phyloP scores from a whole-genome alignment of 768 basidiomycete genomes.

The Sutorius australiensis region DNA sequence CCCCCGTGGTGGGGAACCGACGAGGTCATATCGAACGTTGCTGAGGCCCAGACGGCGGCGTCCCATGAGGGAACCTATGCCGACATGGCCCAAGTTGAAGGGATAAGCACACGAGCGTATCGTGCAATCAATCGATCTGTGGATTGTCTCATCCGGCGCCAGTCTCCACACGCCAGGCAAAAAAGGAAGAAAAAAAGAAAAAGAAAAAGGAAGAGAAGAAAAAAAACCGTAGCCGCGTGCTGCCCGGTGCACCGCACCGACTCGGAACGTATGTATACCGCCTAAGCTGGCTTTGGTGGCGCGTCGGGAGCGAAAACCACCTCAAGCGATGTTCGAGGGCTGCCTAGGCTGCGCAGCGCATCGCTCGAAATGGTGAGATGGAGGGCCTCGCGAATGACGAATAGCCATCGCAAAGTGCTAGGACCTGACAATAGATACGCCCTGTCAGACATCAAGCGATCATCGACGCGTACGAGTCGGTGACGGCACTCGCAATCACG shows the following conservation, averaged over 20 bases:
- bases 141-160: not conserved
- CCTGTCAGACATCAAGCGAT: constrained; percentile 9
- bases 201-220: no score
- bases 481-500: constrained; percentile 4
- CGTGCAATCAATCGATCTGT: constrained; percentile 3
- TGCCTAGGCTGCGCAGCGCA: not conserved
- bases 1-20: not conserved
- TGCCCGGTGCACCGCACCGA: not conserved
- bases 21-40: not conserved
- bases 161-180: not conserved
- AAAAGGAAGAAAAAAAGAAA: no score
- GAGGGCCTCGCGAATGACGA: not conserved
- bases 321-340: constrained; percentile 2
- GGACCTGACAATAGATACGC: constrained; percentile 6
- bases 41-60: not conserved
- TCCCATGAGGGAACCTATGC: constrained; percentile 4
- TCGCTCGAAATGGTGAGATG: constrained; percentile 9
- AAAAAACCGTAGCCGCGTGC: not conserved
- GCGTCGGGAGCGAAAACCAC: not conserved
- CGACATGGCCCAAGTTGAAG: constrained; percentile 8
- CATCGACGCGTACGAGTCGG: not conserved
- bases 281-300: not conserved
- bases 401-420: not conserved
- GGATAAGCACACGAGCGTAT: constrained; percentile 4
- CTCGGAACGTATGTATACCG: not conserved